Evolutionary conservation across 2,329 filamentous ascomycete genomes (phyloP).

Genomic region (Xylaria sp.): DNA sequence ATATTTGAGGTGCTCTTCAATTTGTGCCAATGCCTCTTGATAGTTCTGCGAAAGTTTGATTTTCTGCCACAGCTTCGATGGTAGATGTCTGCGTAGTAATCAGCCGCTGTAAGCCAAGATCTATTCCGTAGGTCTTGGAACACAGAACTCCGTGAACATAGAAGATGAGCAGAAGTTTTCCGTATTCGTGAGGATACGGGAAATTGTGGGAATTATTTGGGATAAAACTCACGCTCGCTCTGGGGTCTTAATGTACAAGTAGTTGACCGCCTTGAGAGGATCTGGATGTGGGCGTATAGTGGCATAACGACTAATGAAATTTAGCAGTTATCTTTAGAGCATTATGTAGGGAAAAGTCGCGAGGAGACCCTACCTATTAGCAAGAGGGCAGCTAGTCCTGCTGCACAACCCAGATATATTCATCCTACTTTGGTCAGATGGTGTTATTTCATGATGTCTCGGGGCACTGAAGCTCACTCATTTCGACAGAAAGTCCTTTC

Average conservation of each 20-base stretch:
- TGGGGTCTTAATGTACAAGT: slow-evolving; percentile 96
- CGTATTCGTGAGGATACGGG: too few relatives aligned
- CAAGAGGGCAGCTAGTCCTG: slow-evolving; percentile 65
- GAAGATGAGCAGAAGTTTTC: not conserved
- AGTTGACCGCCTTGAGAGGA: slow-evolving; percentile 81
- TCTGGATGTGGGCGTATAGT: slow-evolving; percentile 38
- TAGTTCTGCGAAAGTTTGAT: slow-evolving; percentile 93
- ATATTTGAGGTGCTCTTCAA: slow-evolving; percentile 88
- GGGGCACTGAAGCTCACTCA: slow-evolving; percentile 57
- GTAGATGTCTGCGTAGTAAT: slow-evolving; percentile 70
- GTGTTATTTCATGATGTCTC: not conserved
- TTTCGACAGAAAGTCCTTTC: slow-evolving; percentile 95
- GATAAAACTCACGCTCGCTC: slow-evolving; percentile 58
- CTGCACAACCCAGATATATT: slow-evolving; percentile 70
- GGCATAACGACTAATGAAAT: slow-evolving; percentile 35
- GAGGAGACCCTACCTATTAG: slow-evolving; percentile 43
- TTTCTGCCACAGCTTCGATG: slow-evolving; percentile 92
- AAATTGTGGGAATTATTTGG: not conserved
- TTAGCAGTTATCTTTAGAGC: slow-evolving; percentile 8
- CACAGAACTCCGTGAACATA: too few relatives aligned
- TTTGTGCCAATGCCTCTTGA: slow-evolving; percentile 84
- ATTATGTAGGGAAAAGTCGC: not conserved
- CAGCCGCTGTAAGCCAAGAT: slow-evolving; percentile 55
- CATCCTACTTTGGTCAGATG: slow-evolving; percentile 58
- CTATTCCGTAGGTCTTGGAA: not conserved